Conservation (phyloP, 768 basidiomycete genomes). For the Tricholoma sp. region DNA sequence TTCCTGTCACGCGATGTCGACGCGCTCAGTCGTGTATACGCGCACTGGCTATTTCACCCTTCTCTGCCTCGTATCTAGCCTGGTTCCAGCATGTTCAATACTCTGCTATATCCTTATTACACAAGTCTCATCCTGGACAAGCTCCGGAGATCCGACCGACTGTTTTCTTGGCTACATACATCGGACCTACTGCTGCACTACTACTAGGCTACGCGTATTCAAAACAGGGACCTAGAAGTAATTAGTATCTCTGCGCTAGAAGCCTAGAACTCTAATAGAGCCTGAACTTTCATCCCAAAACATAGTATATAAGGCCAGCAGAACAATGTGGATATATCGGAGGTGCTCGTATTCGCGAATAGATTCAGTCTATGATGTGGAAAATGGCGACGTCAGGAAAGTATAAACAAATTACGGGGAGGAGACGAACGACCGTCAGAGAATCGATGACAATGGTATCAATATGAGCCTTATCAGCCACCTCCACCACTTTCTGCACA, state of each 20-base stretch:
- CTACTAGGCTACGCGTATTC: neutral
- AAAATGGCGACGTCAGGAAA: conserved; percentile 1
- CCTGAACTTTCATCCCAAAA: neutral
- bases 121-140: neutral
- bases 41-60: neutral
- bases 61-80: neutral
- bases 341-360: conserved; percentile 91
- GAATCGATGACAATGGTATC: conserved; percentile 69
- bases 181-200: no score
- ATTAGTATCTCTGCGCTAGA: neutral
- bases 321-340: conserved; percentile 93
- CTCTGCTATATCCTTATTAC: neutral
- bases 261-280: neutral
- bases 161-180: neutral
- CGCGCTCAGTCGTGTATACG: neutral
- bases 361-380: conserved; percentile 63
- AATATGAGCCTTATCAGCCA: conserved; percentile 54
- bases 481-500: conserved; percentile 70
- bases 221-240: neutral
- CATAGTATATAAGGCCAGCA: conserved; percentile 36
- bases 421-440: neutral
- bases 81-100: neutral
- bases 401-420: neutral
- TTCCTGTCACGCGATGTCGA: neutral
- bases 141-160: neutral